These are phyloP conservation scores for Bremia lactucae DNA, from an alignment of 352 stramenopile genomes.

Conservation along the genomic window DNA sequence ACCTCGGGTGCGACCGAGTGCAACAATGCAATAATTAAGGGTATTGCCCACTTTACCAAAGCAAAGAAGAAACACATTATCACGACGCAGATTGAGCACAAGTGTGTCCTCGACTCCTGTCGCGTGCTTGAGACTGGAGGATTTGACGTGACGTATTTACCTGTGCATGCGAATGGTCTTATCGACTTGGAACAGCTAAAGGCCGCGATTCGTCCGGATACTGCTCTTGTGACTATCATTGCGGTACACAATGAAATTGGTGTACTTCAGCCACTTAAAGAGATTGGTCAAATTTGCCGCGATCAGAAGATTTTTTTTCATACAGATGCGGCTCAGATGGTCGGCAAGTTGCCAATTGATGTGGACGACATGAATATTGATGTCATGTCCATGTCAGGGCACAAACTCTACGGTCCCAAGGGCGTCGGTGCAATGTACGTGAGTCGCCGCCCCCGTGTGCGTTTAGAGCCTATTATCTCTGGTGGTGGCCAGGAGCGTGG, in stretches of 20 bases:
- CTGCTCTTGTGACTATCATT: conserved; percentile 96
- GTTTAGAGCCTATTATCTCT: conserved; percentile 95
- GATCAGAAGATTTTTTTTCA: conserved; percentile 96
- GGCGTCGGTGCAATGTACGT: conserved; percentile 97
- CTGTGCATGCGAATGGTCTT: conserved; percentile 87
- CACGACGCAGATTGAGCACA: conserved; percentile 96
- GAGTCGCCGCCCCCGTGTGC: conserved; percentile 90
- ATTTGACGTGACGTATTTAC: conserved; percentile 98
- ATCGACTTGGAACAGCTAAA: conserved; percentile 93
- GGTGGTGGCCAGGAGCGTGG: conserved; percentile 97
- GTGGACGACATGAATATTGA: conserved; percentile 99
- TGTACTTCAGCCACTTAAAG: conserved; percentile 94
- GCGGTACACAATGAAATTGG: conserved; percentile 99
- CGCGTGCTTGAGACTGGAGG: conserved; percentile 93
- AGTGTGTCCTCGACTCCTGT: conserved; percentile 98
- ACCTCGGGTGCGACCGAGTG: conserved; percentile 97
- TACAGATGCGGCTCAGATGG: conserved; percentile 97
- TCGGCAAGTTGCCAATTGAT: conserved; percentile 94
- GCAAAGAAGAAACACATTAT: conserved; percentile 97
- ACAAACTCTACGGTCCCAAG: conserved; percentile 99
- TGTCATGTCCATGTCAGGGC: conserved; percentile 95
- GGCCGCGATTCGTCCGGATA: conserved; percentile 90
- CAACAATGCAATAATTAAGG: conserved; percentile 99
- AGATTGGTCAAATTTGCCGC: conserved; percentile 92
- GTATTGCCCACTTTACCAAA: conserved; percentile 92